A percentile compares a stretch with the other conserved stretches of the same genome.
Conservation (phyloP, 1,284 basidiomycete genomes). For the Sanghuangporus weigelae region DNA sequence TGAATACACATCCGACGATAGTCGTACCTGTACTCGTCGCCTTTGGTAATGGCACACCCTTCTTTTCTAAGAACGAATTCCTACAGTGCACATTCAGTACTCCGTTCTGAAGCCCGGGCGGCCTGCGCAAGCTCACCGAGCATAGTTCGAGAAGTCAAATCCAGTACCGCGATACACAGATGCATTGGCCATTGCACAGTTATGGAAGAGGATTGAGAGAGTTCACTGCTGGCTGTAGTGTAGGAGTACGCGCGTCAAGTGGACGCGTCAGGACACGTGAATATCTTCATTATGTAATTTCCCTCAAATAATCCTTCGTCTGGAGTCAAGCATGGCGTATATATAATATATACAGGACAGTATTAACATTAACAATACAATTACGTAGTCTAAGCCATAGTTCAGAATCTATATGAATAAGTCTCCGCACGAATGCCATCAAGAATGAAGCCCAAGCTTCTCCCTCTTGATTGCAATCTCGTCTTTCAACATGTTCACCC, state of each 20-base stretch:
- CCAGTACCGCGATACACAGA: conserved; percentile 10
- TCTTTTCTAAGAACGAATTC: conserved; percentile 73
- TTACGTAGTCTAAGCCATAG: neutral
- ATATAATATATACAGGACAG: neutral
- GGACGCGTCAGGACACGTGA: conserved; percentile 8
- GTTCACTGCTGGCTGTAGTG: neutral
- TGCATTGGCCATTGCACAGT: conserved; percentile 6
- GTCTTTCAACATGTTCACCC: conserved; percentile 63
- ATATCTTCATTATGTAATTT: neutral
- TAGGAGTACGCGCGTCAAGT: conserved; percentile 5
- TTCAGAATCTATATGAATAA: neutral
- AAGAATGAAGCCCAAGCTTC: conserved; percentile 28
- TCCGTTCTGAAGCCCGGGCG: neutral
- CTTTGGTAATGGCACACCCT: conserved; percentile 67
- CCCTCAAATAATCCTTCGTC: neutral
- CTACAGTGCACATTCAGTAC: conserved; percentile 34
- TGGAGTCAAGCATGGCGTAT: neutral
- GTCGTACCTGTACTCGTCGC: conserved; percentile 97
- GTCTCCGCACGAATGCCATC: neutral
- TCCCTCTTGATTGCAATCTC: conserved; percentile 61
- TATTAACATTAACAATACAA: neutral
- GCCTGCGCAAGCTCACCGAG: conserved; percentile 9
- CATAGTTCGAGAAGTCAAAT: conserved; percentile 18
- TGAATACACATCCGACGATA: conserved; percentile 94
- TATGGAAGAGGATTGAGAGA: neutral